phyloP scores from a whole-genome alignment of 805 yeast genomes.

The Candida schatavii region DNA sequence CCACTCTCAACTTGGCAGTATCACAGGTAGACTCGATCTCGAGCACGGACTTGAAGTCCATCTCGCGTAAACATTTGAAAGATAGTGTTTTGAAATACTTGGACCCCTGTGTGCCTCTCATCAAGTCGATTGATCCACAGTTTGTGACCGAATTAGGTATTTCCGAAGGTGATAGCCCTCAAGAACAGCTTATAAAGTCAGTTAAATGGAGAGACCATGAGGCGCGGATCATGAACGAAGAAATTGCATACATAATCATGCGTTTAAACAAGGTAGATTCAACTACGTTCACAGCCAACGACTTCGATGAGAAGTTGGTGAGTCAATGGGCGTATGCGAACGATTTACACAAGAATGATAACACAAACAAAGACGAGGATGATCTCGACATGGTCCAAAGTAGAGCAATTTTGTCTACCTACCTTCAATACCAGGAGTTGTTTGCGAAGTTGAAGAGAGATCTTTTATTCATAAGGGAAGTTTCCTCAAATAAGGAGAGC shows the following conservation, averaged over 20 bases:
- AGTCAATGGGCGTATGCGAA: slow-evolving; percentile 69
- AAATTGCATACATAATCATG: slow-evolving; percentile 60
- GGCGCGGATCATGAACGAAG: slow-evolving; percentile 68
- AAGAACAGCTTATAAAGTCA: slow-evolving; percentile 25
- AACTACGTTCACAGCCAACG: slow-evolving; percentile 30
- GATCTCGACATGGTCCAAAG: slow-evolving; percentile 63
- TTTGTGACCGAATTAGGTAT: slow-evolving; percentile 31
- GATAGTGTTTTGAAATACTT: slow-evolving; percentile 31
- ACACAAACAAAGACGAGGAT: slow-evolving; percentile 45
- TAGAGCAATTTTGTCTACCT: slow-evolving; percentile 72
- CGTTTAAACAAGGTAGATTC: slow-evolving; percentile 25
- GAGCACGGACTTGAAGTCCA: slow-evolving; percentile 46
- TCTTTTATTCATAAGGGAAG: slow-evolving; percentile 41
- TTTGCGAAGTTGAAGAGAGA: slow-evolving; percentile 75
- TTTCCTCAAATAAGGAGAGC: slow-evolving; percentile 15
- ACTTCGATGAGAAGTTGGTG: slow-evolving; percentile 52
- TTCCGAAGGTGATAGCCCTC: slow-evolving; percentile 9
- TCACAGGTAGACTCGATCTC: slow-evolving; percentile 35
- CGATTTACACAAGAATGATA: slow-evolving; percentile 54
- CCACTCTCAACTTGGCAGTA: slow-evolving; percentile 56
- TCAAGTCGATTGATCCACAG: slow-evolving; percentile 34
- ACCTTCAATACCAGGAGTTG: slow-evolving; percentile 64
- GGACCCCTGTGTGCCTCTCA: slow-evolving; percentile 37
- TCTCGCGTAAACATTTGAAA: slow-evolving; percentile 44
- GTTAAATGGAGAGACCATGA: slow-evolving; percentile 51